phyloP scores from a whole-genome alignment of 1,284 basidiomycete genomes.

The Trichosporon coremiiforme region DNA sequence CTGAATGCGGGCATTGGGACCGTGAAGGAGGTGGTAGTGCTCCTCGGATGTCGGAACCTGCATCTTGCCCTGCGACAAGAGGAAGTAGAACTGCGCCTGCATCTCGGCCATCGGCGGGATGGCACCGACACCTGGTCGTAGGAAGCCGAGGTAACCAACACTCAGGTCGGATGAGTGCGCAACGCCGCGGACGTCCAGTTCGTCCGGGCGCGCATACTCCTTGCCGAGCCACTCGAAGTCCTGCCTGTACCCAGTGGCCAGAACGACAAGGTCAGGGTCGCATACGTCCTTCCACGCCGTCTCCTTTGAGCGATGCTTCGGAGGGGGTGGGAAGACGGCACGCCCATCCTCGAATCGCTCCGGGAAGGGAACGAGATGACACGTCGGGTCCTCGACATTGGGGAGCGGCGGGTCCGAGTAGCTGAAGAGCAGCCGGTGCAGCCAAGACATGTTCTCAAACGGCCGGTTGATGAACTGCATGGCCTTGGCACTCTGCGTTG shows the following conservation, averaged over 20 bases:
- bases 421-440: slow-evolving; percentile 60
- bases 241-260: slow-evolving; percentile 62
- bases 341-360: slow-evolving; percentile 60
- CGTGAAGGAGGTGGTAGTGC: slow-evolving; percentile 65
- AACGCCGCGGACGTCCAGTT: slow-evolving; percentile 63
- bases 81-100: slow-evolving; percentile 67
- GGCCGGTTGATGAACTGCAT: slow-evolving; percentile 67
- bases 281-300: slow-evolving; percentile 44
- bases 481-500: slow-evolving; percentile 52
- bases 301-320: slow-evolving; percentile 45
- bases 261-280: slow-evolving; percentile 47
- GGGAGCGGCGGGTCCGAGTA: slow-evolving; percentile 63
- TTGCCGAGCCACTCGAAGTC: slow-evolving; percentile 60
- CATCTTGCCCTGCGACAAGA: slow-evolving; percentile 60
- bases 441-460: slow-evolving; percentile 59
- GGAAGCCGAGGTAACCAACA: slow-evolving; percentile 67
- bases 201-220: slow-evolving; percentile 61
- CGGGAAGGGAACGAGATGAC: slow-evolving; percentile 67
- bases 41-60: slow-evolving; percentile 60
- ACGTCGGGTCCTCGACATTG: slow-evolving; percentile 61
- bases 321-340: slow-evolving; percentile 60
- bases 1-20: slow-evolving; percentile 63
- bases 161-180: slow-evolving; percentile 60
- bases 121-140: slow-evolving; percentile 67
- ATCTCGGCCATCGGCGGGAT: slow-evolving; percentile 70